Conservation (phyloP, 164 flowering plant genomes). For the Annona squamosa region DNA sequence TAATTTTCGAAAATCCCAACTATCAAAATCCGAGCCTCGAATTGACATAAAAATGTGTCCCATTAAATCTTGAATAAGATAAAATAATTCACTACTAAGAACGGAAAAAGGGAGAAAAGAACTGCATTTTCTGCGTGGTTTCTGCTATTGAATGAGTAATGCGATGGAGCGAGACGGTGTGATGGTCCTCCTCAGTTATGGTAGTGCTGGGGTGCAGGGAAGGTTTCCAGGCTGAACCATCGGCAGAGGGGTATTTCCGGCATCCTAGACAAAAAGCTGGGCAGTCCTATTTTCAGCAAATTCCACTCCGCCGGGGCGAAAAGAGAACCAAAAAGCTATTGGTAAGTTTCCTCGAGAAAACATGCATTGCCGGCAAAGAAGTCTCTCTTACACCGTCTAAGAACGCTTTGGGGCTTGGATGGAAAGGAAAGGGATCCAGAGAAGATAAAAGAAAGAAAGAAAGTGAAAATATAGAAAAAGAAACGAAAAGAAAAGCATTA, state of each 20-base stretch:
- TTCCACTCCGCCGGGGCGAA: background rate
- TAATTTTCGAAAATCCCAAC: no score
- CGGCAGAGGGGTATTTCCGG: conserved; percentile 1
- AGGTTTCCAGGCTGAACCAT: background rate
- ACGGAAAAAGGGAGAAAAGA: background rate
- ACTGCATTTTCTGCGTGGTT: background rate
- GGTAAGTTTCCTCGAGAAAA: background rate
- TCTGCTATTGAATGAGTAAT: background rate
- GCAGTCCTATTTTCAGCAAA: background rate
- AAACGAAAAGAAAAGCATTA: no score
- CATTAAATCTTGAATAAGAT: no score
- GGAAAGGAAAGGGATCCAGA: no score
- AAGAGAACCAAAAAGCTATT: background rate
- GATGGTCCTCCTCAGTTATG: background rate
- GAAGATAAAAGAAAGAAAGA: no score
- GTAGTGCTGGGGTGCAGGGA: background rate
- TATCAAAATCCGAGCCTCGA: no score
- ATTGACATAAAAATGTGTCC: no score
- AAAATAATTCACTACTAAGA: no score
- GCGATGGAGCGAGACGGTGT: background rate
- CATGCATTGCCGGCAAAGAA: background rate
- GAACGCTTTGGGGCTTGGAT: no score
- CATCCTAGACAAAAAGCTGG: background rate
- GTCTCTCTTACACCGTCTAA: background rate
- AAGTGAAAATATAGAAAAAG: no score